Conservation (phyloP, 495 filamentous ascomycete species). For the Tuber aestivum region DNA sequence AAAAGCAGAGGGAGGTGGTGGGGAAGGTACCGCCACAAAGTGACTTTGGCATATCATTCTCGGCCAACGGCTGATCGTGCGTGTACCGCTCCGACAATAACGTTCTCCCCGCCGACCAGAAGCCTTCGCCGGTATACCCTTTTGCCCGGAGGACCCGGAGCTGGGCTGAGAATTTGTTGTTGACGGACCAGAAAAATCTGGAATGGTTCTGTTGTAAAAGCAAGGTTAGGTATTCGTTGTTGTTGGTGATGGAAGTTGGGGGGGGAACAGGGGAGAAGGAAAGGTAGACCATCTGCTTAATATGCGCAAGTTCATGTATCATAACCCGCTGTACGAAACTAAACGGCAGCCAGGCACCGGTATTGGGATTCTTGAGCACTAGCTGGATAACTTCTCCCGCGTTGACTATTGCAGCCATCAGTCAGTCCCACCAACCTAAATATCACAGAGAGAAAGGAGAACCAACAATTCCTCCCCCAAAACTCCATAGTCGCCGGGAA, state of each 20-base stretch:
- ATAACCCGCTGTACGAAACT: conserved; percentile 77
- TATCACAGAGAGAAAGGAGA: neutral
- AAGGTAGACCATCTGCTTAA: conserved; percentile 60
- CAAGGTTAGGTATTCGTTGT: neutral
- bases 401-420: conserved; percentile 50
- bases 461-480: conserved; percentile 41
- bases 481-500: conserved; percentile 70
- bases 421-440: neutral
- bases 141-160: conserved; percentile 59
- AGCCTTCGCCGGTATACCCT: conserved; percentile 66
- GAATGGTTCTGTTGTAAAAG: conserved; percentile 55
- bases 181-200: conserved; percentile 63
- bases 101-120: conserved; percentile 64
- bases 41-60: conserved; percentile 55
- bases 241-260: neutral
- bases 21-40: conserved; percentile 64
- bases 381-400: conserved; percentile 76
- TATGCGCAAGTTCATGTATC: conserved; percentile 58
- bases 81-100: conserved; percentile 56
- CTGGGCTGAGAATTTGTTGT: conserved; percentile 60
- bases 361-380: conserved; percentile 58
- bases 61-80: conserved; percentile 48
- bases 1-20: neutral
- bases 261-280: neutral
- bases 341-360: conserved; percentile 66